Evolutionary conservation across 768 basidiomycete genomes (phyloP).

Genomic region (Calocybe indica): DNA sequence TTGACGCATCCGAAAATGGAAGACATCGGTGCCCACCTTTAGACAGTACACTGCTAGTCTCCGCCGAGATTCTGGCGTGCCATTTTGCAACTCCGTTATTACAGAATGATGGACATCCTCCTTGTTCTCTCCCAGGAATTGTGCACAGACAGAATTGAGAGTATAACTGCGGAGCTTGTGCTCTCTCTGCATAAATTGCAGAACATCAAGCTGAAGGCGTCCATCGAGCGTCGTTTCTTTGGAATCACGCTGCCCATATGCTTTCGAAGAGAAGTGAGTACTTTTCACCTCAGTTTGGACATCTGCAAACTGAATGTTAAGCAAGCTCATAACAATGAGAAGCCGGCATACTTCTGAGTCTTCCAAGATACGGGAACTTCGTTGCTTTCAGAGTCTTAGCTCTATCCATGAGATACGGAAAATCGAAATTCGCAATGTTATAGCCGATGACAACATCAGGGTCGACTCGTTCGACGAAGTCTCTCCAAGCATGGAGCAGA

Average conservation of each 20-base stretch:
- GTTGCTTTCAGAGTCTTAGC: constrained; percentile 72
- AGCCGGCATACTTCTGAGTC: constrained; percentile 55
- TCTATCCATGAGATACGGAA: constrained; percentile 92
- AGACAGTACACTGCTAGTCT: constrained; percentile 96
- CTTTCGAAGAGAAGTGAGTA: constrained; percentile 97
- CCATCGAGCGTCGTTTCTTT: constrained; percentile 91
- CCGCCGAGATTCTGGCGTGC: constrained; percentile 87
- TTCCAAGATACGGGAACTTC: constrained; percentile 71
- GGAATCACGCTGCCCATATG: constrained; percentile 94
- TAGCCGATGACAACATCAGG: constrained; percentile 97
- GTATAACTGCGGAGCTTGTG: constrained; percentile 97
- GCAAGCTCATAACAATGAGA: constrained; percentile 1
- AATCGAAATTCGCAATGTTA: constrained; percentile 91
- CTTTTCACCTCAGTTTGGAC: constrained; percentile 77
- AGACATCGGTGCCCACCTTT: constrained; percentile 50
- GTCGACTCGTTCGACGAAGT: constrained; percentile 86
- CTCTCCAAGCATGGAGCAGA: constrained; percentile 80
- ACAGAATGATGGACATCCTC: constrained; percentile 99
- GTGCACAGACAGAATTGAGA: constrained; percentile 95
- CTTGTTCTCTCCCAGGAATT: constrained; percentile 97
- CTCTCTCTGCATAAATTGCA: constrained; percentile 98
- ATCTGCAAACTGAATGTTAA: constrained; percentile 34
- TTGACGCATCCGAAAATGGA: background rate
- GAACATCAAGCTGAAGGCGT: constrained; percentile 88
- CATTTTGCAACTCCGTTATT: constrained; percentile 97